A percentile compares a stretch with the other conserved stretches of the same genome.
These are phyloP conservation scores for Cudoniella acicularis DNA, from an alignment of 495 filamentous ascomycete genomes.

Conservation along the genomic window DNA sequence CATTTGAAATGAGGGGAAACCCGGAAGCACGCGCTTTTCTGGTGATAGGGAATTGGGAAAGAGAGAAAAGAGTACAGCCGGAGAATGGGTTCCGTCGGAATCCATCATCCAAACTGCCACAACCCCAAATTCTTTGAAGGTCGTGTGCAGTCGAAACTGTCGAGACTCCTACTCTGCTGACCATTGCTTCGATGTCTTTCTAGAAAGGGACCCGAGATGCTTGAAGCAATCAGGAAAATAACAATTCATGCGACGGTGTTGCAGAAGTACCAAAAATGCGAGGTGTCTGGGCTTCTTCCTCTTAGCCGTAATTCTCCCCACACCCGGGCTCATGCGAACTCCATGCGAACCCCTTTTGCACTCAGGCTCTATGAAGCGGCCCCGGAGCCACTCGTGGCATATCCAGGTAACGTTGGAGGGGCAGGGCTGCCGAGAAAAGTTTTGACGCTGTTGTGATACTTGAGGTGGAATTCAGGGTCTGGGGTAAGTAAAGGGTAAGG, in stretches of 20 bases:
- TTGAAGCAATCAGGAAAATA: neutral
- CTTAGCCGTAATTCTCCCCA: neutral
- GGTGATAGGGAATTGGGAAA: neutral
- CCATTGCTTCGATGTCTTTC: neutral
- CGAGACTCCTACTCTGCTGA: neutral
- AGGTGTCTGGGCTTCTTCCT: neutral
- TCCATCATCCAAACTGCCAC: neutral
- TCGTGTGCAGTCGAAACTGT: neutral
- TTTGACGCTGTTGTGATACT: neutral
- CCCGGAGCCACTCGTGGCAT: neutral
- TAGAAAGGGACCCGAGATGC: slow-evolving; percentile 2
- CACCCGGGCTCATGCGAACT: neutral
- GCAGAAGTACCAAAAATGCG: neutral
- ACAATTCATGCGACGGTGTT: neutral
- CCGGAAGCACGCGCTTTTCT: neutral
- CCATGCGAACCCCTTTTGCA: neutral
- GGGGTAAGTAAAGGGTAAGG: neutral
- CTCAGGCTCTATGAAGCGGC: neutral
- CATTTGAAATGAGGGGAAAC: neutral
- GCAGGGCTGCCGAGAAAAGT: neutral
- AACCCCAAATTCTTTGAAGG: neutral
- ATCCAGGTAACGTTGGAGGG: neutral
- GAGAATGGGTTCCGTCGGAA: neutral
- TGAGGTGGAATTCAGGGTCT: neutral
- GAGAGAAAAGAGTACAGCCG: neutral